Percentiles rank a stretch among this genome's conserved stretches.
Conservation (phyloP, 495 filamentous ascomycete species). For the Poronia punctata region DNA sequence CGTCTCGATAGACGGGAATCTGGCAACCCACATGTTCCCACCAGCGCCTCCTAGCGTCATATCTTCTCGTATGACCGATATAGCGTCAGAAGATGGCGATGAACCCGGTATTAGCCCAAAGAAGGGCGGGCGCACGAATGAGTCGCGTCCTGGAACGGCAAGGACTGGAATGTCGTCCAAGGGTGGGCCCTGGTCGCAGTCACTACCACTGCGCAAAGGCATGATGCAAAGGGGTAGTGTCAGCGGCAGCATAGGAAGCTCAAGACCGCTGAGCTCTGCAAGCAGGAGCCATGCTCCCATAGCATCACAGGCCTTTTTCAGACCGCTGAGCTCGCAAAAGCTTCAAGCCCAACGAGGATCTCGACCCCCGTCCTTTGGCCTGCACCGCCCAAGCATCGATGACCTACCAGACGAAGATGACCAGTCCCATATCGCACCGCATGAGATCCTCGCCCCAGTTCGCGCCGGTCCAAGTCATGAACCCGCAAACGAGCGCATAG, state of each 20-base stretch:
- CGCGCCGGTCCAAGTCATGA: conserved; percentile 28
- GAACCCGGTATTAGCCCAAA: conserved; percentile 19
- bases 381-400: conserved; percentile 32
- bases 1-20: conserved; percentile 29
- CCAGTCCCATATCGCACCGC: conserved; percentile 25
- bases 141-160: conserved; percentile 43
- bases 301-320: conserved; percentile 85
- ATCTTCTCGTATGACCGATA: conserved; percentile 80
- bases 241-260: conserved; percentile 36
- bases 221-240: conserved; percentile 34
- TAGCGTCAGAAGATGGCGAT: conserved; percentile 52
- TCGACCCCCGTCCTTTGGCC: conserved; percentile 30
- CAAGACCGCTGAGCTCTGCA: conserved; percentile 54
- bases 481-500: conserved; percentile 39
- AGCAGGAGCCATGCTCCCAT: conserved; percentile 86
- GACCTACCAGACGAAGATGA: conserved; percentile 29
- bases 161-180: conserved; percentile 44
- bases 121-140: conserved; percentile 34
- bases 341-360: conserved; percentile 79
- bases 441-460: conserved; percentile 45
- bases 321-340: conserved; percentile 93
- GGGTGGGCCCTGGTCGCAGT: conserved; percentile 40
- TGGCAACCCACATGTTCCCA: conserved; percentile 32
- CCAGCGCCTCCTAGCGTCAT: conserved; percentile 57
- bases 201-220: conserved; percentile 39